phyloP scores from a whole-genome alignment of 106 monocot genomes.

The Amphibolis antarctica region DNA sequence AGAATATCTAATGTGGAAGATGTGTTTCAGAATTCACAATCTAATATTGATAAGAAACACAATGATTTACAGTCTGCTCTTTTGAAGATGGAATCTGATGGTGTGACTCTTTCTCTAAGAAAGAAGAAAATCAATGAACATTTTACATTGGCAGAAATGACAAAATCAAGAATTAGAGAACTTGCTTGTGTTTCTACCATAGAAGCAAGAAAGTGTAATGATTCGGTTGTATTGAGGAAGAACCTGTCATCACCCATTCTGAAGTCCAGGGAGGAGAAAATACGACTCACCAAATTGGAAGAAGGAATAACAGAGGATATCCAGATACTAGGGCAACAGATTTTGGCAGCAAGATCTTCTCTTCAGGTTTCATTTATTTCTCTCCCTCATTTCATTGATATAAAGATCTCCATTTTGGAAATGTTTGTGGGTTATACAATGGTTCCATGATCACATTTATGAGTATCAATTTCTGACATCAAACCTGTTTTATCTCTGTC shows the following conservation, averaged over 20 bases:
- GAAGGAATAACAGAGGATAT: constrained; percentile 58
- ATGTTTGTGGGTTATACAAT: background rate
- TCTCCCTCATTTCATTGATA: background rate
- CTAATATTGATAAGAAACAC: constrained; percentile 38
- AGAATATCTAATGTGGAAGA: constrained; percentile 47
- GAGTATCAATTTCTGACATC: too few relatives aligned
- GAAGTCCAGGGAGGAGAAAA: constrained; percentile 61
- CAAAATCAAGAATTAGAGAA: constrained; percentile 39
- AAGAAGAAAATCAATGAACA: constrained; percentile 71
- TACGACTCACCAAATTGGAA: constrained; percentile 50
- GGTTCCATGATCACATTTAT: background rate
- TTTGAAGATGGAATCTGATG: constrained; percentile 36
- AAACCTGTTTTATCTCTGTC: too few relatives aligned
- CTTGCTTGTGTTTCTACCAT: constrained; percentile 35
- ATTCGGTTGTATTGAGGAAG: constrained; percentile 42
- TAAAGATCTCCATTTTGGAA: background rate
- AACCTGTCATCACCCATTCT: constrained; percentile 43
- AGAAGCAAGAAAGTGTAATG: constrained; percentile 43
- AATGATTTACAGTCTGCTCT: constrained; percentile 27
- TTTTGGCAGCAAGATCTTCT: constrained; percentile 48
- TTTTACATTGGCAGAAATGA: constrained; percentile 32
- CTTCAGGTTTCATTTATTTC: constrained; percentile 44
- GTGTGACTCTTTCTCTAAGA: constrained; percentile 23
- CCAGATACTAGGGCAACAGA: constrained; percentile 47
- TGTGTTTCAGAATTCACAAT: constrained; percentile 44